Conservation (phyloP, 2,329 filamentous ascomycete genomes). For the Delphinella strobiligena region DNA sequence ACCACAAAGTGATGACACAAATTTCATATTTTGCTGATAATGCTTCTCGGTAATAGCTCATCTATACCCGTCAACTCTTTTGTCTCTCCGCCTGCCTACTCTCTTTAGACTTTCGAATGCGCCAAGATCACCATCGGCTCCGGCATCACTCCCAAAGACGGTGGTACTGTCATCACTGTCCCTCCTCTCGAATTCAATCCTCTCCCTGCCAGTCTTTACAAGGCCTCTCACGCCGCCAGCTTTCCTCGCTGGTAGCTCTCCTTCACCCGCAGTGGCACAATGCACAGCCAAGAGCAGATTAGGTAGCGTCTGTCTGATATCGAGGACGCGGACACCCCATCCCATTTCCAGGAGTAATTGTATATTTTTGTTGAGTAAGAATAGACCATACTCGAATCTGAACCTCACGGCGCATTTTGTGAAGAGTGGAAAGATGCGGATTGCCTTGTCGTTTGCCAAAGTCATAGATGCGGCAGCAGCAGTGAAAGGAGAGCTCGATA, state of each 20-base stretch:
- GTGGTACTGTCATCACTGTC: not conserved
- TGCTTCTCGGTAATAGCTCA: too few species aligned
- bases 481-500: not conserved
- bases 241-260: constrained; percentile 45
- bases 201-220: constrained; percentile 14
- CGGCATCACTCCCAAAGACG: not conserved
- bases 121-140: not conserved
- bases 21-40: too few species aligned
- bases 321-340: constrained; percentile 67
- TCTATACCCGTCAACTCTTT: not conserved
- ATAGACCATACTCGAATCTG: constrained; percentile 92
- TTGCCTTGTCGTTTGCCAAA: constrained; percentile 10
- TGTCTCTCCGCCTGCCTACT: not conserved
- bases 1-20: too few species aligned
- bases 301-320: constrained; percentile 82
- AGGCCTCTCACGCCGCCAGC: constrained; percentile 41
- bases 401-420: constrained; percentile 60
- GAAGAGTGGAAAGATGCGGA: constrained; percentile 63
- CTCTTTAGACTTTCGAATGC: not conserved
- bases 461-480: not conserved
- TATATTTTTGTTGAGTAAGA: constrained; percentile 92
- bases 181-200: not conserved
- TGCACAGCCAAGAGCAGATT: constrained; percentile 91
- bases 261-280: constrained; percentile 69
- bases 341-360: constrained; percentile 51